Percentiles rank a stretch among this genome's conserved stretches.
Evolutionary conservation across 2,329 filamentous ascomycete species (phyloP).

Genomic region (Beauveria caledonica): DNA sequence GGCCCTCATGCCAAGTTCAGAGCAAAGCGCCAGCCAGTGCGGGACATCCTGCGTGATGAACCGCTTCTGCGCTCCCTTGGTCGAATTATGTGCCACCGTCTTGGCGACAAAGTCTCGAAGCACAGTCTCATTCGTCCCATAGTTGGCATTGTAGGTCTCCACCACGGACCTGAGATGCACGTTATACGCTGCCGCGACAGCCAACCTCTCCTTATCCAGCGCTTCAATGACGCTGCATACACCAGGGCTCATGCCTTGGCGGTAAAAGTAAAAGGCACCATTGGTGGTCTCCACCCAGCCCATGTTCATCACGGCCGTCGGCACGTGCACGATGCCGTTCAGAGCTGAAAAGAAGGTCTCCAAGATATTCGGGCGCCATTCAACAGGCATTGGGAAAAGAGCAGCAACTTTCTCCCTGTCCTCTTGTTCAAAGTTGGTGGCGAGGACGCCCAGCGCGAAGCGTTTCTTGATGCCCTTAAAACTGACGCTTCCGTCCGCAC

Average conservation of each 20-base stretch:
- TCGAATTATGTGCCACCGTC: constrained; percentile 11
- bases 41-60: constrained; percentile 7
- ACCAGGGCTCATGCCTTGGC: constrained; percentile 13
- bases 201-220: constrained; percentile 1
- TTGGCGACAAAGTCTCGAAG: constrained; percentile 10
- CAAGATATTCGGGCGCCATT: constrained; percentile 10
- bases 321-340: constrained; percentile 14
- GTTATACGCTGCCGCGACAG: constrained; percentile 5
- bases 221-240: constrained; percentile 13
- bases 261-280: constrained; percentile 15
- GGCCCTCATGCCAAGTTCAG: background rate
- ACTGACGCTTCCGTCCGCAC: constrained; percentile 6
- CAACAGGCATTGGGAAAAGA: constrained; percentile 9
- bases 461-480: constrained; percentile 12
- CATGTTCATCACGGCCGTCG: constrained; percentile 13
- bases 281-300: constrained; percentile 14
- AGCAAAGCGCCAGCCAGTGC: constrained; percentile 9
- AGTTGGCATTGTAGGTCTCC: background rate
- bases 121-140: constrained; percentile 2
- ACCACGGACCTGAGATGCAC: background rate
- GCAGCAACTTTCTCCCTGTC: background rate
- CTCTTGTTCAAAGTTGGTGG: background rate
- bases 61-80: constrained; percentile 11
- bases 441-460: background rate
- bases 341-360: constrained; percentile 12